phyloP scores from a whole-genome alignment of 1,139 yeast species.

The Sugiyamaella castrensis region DNA sequence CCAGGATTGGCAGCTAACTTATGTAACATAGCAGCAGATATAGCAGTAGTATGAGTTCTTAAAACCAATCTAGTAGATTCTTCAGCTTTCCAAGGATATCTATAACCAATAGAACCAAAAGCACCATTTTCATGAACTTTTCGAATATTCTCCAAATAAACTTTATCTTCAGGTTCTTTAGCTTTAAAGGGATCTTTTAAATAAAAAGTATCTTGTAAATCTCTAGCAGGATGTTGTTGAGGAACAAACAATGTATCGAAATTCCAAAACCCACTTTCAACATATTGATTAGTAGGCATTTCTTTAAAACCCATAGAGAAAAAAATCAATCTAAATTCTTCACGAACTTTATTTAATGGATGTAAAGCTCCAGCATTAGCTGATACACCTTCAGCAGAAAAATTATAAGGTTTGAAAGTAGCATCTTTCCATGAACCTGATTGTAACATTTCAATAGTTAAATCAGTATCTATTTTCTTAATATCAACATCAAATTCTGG shows the following conservation, averaged over 20 bases:
- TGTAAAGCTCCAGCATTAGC: slow-evolving; percentile 92
- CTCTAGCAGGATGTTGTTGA: slow-evolving; percentile 99
- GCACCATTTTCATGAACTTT: slow-evolving; percentile 87
- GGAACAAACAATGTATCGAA: slow-evolving; percentile 95
- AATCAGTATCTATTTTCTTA: slow-evolving; percentile 82
- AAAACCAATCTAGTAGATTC: slow-evolving; percentile 89
- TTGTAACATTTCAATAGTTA: slow-evolving; percentile 85
- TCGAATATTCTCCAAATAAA: slow-evolving; percentile 73
- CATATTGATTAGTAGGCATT: slow-evolving; percentile 98
- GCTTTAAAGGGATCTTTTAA: slow-evolving; percentile 87
- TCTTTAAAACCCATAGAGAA: slow-evolving; percentile 97
- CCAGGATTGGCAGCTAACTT: slow-evolving; percentile 84
- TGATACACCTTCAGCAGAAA: slow-evolving; percentile 87
- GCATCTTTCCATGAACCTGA: slow-evolving; percentile 77
- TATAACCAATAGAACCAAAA: slow-evolving; percentile 93
- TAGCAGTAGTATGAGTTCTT: slow-evolving; percentile 97
- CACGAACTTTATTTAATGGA: slow-evolving; percentile 93
- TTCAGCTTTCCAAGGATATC: slow-evolving; percentile 94
- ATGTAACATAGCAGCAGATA: slow-evolving; percentile 84
- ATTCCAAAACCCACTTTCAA: slow-evolving; percentile 98
- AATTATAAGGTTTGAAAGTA: slow-evolving; percentile 91
- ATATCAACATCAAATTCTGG: slow-evolving; percentile 79
- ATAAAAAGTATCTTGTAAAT: slow-evolving; percentile 95
- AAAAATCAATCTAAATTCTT: slow-evolving; percentile 96
- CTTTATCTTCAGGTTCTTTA: slow-evolving; percentile 73